Percentiles rank a stretch among this genome's conserved stretches.
These are phyloP conservation scores for Caryopteris hybrid DNA, from an alignment of 305 asterid species.

Conservation along the genomic window DNA sequence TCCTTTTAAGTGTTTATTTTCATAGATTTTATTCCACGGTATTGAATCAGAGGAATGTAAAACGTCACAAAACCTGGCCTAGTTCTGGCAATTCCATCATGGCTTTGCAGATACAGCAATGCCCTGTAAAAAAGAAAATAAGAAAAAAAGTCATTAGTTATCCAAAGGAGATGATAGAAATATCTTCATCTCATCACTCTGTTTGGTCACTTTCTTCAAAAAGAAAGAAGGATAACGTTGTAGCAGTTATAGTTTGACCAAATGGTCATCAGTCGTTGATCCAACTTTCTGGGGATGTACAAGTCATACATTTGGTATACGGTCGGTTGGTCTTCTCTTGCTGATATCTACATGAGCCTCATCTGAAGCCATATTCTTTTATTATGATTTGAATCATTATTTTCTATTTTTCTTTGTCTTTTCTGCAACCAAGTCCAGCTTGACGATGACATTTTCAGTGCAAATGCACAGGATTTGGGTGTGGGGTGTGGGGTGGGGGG, in stretches of 20 bases:
- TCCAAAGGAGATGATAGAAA: conserved; percentile 40
- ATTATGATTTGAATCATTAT: background rate
- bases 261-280: conserved; percentile 17
- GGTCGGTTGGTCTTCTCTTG: background rate
- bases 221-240: conserved; percentile 13
- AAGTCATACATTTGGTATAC: background rate
- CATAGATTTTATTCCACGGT: background rate
- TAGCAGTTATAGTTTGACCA: conserved; percentile 25
- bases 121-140: conserved; percentile 41
- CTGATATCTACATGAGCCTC: conserved; percentile 24
- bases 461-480: background rate
- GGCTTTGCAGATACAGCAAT: conserved; percentile 64
- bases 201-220: conserved; percentile 8
- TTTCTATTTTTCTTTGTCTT: too few species aligned
- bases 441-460: background rate
- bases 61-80: conserved; percentile 17
- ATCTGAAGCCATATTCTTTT: conserved; percentile 9
- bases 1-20: conserved; percentile 6
- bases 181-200: background rate
- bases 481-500: background rate
- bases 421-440: too few species aligned
- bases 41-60: conserved; percentile 14
- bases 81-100: conserved; percentile 65
- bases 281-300: conserved; percentile 22
- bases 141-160: conserved; percentile 42